These are phyloP conservation scores for Lepiota brunneoincarnata DNA, from an alignment of 768 basidiomycete species.

Conservation along the genomic window DNA sequence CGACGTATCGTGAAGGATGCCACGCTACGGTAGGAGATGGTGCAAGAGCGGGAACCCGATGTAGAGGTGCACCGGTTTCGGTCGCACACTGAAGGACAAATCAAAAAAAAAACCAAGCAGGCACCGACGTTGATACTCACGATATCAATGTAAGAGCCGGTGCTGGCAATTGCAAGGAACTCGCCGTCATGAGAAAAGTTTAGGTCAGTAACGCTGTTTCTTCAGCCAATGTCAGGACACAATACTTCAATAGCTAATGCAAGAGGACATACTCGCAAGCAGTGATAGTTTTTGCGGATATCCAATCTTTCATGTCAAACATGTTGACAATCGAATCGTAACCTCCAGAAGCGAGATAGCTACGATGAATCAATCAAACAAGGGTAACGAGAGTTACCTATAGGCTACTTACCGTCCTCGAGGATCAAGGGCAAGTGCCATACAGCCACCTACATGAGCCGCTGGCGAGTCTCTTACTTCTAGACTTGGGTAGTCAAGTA, in stretches of 20 bases:
- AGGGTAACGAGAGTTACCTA: not conserved
- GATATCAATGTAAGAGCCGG: slow-evolving; percentile 74
- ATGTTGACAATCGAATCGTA: slow-evolving; percentile 81
- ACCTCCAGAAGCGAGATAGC: slow-evolving; percentile 79
- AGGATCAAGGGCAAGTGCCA: slow-evolving; percentile 77
- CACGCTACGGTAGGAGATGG: slow-evolving; percentile 75
- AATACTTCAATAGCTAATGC: not conserved
- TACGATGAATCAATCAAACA: slow-evolving; percentile 22
- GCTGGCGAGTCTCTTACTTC: slow-evolving; percentile 57
- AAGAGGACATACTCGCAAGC: slow-evolving; percentile 67
- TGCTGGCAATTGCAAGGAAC: slow-evolving; percentile 74
- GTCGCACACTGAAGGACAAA: slow-evolving; percentile 57
- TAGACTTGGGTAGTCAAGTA: slow-evolving; percentile 68
- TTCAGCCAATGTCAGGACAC: slow-evolving; percentile 23
- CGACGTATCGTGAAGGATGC: slow-evolving; percentile 81
- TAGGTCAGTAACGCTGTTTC: slow-evolving; percentile 67
- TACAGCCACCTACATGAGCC: slow-evolving; percentile 80
- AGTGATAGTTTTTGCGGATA: slow-evolving; percentile 72
- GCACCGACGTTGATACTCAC: slow-evolving; percentile 38
- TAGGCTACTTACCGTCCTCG: slow-evolving; percentile 52
- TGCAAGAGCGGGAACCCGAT: slow-evolving; percentile 72
- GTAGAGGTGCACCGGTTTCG: slow-evolving; percentile 70
- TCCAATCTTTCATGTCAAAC: slow-evolving; percentile 80
- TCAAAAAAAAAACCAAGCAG: not conserved
- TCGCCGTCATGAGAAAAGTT: slow-evolving; percentile 86